A percentile compares a stretch with the other conserved stretches of the same genome.
Conservation (phyloP, 2,329 filamentous ascomycete genomes). For the Hymenoscyphus repandus region DNA sequence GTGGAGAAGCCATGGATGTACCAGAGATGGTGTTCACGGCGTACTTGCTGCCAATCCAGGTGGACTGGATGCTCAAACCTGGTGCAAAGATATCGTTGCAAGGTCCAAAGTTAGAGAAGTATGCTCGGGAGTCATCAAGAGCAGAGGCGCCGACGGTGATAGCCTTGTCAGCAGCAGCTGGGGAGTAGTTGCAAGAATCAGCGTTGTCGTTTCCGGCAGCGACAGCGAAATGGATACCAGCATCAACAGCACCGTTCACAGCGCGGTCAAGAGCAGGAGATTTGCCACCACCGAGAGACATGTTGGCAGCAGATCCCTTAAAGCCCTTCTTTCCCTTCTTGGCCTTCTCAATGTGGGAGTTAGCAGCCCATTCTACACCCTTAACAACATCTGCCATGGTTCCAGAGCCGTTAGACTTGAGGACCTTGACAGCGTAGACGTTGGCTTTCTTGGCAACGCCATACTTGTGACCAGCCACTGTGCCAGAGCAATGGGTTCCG, state of each 20-base stretch:
- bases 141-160: constrained; percentile 95
- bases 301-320: constrained; percentile 99
- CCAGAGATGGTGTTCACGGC: constrained; percentile 98
- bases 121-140: constrained; percentile 90
- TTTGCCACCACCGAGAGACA: constrained; percentile 98
- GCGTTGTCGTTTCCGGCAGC: constrained; percentile 98
- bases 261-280: constrained; percentile 84
- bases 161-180: constrained; percentile 83
- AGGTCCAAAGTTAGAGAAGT: constrained; percentile 99
- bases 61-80: constrained; percentile 93
- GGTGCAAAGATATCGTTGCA: constrained; percentile 99
- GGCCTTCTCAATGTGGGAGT: constrained; percentile 69
- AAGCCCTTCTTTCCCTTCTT: constrained; percentile 87
- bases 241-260: constrained; percentile 87
- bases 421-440: constrained; percentile 96
- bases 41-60: constrained; percentile 95
- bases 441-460: constrained; percentile 99
- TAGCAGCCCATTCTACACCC: constrained; percentile 92
- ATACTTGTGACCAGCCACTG: constrained; percentile 96
- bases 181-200: constrained; percentile 98
- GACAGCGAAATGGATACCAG: constrained; percentile 94
- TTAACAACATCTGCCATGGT: constrained; percentile 99
- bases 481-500: constrained; percentile 98
- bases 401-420: constrained; percentile 93
- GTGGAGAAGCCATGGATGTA: constrained; percentile 98